phyloP scores from a whole-genome alignment of 768 basidiomycete species.

The Suillus variegatus region DNA sequence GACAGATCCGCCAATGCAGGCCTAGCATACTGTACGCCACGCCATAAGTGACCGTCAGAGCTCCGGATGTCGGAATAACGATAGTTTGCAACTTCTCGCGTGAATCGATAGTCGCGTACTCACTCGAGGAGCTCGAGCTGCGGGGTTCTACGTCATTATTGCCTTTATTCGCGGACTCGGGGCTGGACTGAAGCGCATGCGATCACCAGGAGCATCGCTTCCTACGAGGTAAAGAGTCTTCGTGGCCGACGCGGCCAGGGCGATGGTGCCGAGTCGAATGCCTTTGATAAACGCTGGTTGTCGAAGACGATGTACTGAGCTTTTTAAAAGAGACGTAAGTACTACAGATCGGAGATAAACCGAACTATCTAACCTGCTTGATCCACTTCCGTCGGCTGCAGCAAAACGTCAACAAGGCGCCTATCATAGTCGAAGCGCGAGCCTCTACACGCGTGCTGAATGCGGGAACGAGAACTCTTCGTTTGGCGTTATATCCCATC shows the following conservation, averaged over 20 bases:
- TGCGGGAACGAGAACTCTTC: no score
- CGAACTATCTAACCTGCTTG: no score
- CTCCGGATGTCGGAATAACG: constrained; percentile 61
- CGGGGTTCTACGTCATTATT: not conserved
- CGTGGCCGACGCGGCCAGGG: constrained; percentile 53
- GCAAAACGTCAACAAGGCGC: no score
- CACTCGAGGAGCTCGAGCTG: constrained; percentile 17
- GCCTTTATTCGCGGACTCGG: constrained; percentile 7
- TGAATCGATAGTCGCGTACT: constrained; percentile 30
- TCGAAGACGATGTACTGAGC: constrained; percentile 65
- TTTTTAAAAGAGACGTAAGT: no score
- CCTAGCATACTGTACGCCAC: no score
- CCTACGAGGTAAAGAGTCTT: constrained; percentile 68
- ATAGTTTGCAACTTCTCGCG: constrained; percentile 68
- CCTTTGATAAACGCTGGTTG: constrained; percentile 70
- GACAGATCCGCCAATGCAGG: no score
- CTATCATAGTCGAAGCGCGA: no score
- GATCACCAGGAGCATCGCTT: constrained; percentile 64
- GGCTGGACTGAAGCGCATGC: constrained; percentile 43
- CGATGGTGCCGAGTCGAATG: constrained; percentile 62
- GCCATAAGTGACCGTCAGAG: no score
- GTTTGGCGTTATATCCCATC: no score
- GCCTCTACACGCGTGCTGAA: no score
- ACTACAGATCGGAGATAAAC: no score
- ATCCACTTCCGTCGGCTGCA: no score